A percentile compares a stretch with the other conserved stretches of the same genome.
Evolutionary conservation across 1,139 yeast genomes (phyloP).

Genomic region (Lodderomyces beijingensis): DNA sequence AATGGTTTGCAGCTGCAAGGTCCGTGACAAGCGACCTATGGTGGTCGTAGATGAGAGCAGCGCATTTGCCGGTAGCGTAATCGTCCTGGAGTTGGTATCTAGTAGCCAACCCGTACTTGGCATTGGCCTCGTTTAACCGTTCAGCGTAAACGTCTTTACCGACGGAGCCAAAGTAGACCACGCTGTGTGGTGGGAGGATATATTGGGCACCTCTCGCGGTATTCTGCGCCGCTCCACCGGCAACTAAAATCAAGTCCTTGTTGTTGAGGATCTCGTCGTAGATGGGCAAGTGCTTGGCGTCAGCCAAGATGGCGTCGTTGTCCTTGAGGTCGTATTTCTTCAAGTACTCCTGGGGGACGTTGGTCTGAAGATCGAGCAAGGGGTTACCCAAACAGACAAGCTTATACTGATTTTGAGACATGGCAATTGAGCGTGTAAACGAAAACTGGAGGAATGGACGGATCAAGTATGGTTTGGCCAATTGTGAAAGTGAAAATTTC

Average conservation of each 20-base stretch:
- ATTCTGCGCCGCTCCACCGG: conserved; percentile 99
- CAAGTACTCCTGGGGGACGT: conserved; percentile 64
- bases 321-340: conserved; percentile 80
- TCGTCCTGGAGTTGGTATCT: conserved; percentile 75
- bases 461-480: too few relatives aligned
- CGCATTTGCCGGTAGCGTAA: conserved; percentile 94
- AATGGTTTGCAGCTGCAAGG: conserved; percentile 96
- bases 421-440: conserved; percentile 1
- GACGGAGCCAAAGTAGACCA: conserved; percentile 92
- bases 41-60: conserved; percentile 84
- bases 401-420: conserved; percentile 18
- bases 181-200: conserved; percentile 75
- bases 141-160: conserved; percentile 90
- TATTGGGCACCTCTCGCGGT: conserved; percentile 98
- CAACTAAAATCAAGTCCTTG: conserved; percentile 66
- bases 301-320: conserved; percentile 92
- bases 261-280: conserved; percentile 68
- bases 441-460: too few relatives aligned
- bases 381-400: conserved; percentile 57
- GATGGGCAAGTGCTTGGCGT: conserved; percentile 82
- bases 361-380: conserved; percentile 82
- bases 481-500: too few relatives aligned
- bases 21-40: conserved; percentile 94
- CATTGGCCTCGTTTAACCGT: conserved; percentile 76
- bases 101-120: conserved; percentile 82